Percentiles rank a stretch among this genome's conserved stretches.
phyloP scores from a whole-genome alignment of 495 filamentous ascomycete species.

The Penicillium silybi region DNA sequence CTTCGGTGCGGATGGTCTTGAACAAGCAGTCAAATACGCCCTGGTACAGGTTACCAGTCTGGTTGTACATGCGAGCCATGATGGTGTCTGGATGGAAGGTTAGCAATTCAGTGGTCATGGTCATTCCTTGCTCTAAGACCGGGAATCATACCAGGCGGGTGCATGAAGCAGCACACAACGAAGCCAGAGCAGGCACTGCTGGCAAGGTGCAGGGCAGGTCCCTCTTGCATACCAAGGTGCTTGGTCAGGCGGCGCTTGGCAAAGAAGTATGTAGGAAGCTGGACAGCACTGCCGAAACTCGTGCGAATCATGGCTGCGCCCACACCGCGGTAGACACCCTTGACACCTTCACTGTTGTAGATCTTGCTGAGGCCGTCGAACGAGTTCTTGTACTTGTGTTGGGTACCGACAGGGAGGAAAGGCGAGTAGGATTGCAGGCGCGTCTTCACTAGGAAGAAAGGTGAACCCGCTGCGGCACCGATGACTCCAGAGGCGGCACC shows the following conservation, averaged over 20 bases:
- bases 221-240: constrained; percentile 86
- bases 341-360: constrained; percentile 68
- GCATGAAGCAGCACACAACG: constrained; percentile 97
- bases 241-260: constrained; percentile 80
- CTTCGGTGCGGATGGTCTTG: constrained; percentile 90
- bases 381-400: constrained; percentile 87
- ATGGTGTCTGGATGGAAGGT: constrained; percentile 70
- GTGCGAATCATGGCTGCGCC: constrained; percentile 96
- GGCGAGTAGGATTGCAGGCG: constrained; percentile 91
- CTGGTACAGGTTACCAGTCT: constrained; percentile 92
- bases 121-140: not conserved
- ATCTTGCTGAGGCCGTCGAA: constrained; percentile 79
- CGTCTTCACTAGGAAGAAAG: constrained; percentile 99
- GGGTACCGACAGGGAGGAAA: constrained; percentile 91
- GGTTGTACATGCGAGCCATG: constrained; percentile 99
- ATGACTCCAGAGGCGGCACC: constrained; percentile 85
- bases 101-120: constrained; percentile 4
- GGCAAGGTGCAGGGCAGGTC: constrained; percentile 80
- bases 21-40: constrained; percentile 87
- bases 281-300: constrained; percentile 90
- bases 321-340: constrained; percentile 83
- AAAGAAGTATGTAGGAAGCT: constrained; percentile 97
- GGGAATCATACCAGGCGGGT: constrained; percentile 70
- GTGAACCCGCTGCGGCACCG: constrained; percentile 85
- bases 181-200: constrained; percentile 90